Percentiles rank a stretch among this genome's conserved stretches.
Evolutionary conservation across 768 basidiomycete genomes (phyloP).

Genomic region (Boletus bicolor): DNA sequence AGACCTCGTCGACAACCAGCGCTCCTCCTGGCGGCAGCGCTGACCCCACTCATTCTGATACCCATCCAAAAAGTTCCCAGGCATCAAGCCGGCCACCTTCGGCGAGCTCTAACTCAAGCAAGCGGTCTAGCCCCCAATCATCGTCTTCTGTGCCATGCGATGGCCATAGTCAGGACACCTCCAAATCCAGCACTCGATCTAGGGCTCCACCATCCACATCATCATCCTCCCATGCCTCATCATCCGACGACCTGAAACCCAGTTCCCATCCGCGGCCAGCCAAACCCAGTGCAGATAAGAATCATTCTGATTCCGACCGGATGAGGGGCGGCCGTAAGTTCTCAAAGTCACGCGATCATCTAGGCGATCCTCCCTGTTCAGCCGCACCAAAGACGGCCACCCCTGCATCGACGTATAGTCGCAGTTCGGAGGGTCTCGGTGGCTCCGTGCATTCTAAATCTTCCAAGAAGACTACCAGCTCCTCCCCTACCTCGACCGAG

Average conservation of each 20-base stretch:
- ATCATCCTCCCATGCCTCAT: constrained; percentile 14
- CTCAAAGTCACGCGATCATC: constrained; percentile 24
- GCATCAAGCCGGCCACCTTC: constrained; percentile 32
- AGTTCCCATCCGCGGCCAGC: constrained; percentile 14
- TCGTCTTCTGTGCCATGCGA: constrained; percentile 15
- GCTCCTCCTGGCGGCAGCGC: constrained; percentile 15
- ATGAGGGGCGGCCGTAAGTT: constrained; percentile 15
- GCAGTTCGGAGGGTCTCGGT: constrained; percentile 8
- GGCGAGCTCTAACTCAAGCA: constrained; percentile 29
- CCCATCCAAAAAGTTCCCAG: constrained; percentile 22
- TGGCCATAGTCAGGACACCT: constrained; percentile 3
- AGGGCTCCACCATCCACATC: constrained; percentile 11
- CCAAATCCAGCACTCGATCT: constrained; percentile 13
- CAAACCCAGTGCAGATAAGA: constrained; percentile 12
- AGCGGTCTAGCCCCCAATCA: constrained; percentile 9
- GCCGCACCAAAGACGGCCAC: constrained; percentile 4
- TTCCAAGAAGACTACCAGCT: constrained; percentile 10
- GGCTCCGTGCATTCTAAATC: constrained; percentile 13
- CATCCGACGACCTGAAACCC: constrained; percentile 12
- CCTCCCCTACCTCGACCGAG: constrained; percentile 1
- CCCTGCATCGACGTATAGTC: constrained; percentile 12
- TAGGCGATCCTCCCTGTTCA: constrained; percentile 18
- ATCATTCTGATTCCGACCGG: constrained; percentile 18
- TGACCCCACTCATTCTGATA: constrained; percentile 22
- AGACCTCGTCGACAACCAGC: constrained; percentile 26